Evolutionary conservation across 257 asterid genomes (phyloP), one percentile per base, ranked within the genome.

Genomic region (Handroanthus guayacan): DNA sequence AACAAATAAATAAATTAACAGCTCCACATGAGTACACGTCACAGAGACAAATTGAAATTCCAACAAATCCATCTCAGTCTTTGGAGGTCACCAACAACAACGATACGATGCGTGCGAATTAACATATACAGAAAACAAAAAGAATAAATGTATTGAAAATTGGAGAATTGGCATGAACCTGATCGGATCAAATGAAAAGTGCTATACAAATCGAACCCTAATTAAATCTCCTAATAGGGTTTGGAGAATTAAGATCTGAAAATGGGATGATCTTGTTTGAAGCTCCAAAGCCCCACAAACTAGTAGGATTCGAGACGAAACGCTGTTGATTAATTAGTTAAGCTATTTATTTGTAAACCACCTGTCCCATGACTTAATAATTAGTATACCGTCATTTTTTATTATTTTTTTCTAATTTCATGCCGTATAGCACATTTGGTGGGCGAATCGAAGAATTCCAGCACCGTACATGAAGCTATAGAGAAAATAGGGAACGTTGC

Each of bases 201-300:
- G 31, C 31, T 25, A 37, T 5, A 13, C 3, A 58, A 45, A 56
- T 57, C 51, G 66, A 80, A 81, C 65, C 77, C 77, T 56, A 62
- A 71, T 75, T 38, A n/a, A 50, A 18, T 5, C 54, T 62, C 55
- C 37, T 16, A 47, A 41, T 25, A 44, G 81, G 81, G 79, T 77
- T 77, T 66, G 82, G 70, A 74, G 65, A 74, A 77, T 80, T 73
- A 77, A 80, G 82, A 83, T 83, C 87, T 64, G 75, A 34, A 52
- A 67, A 63, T 71, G 75, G 17, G 62, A 67, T 41, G 67, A 69
- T 67, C 78, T 52, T 75, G 74, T 25, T 70, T 6, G 74, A 58
- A 64, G 63, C 50, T 75, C 72, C 55, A 18, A 18, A 67, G 45
- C 52, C 45, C 41, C 25, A 25, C 17, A n/a, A 31, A 60, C 9